A percentile compares a stretch with the other conserved stretches of the same genome.
Evolutionary conservation across 1,284 basidiomycete species (phyloP).

Genomic region (Amylostereum areolatum): DNA sequence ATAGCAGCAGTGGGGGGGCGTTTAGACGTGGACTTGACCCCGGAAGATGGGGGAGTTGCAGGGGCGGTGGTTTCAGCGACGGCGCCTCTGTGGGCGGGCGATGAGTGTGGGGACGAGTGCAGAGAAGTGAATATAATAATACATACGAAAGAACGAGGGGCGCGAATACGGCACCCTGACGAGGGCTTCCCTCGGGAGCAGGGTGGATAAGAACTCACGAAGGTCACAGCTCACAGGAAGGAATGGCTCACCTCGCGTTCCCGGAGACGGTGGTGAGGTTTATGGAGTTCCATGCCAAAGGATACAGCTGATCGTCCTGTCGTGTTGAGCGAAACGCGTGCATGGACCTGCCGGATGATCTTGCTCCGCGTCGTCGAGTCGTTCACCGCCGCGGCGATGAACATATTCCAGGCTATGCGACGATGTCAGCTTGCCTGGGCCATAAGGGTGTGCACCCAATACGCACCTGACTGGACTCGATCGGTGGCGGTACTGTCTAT

Average conservation of each 20-base stretch:
- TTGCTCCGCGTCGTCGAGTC: constrained; percentile 16
- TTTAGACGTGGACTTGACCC: no score
- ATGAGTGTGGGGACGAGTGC: background rate
- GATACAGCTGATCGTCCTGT: background rate
- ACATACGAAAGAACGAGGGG: constrained; percentile 27
- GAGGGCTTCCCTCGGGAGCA: constrained; percentile 18
- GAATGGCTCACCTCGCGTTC: background rate
- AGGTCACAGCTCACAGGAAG: constrained; percentile 18
- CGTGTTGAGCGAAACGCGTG: constrained; percentile 5
- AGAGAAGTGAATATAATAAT: background rate
- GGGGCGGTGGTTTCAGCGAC: no score
- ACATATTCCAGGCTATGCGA: constrained; percentile 19
- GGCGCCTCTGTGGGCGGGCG: background rate
- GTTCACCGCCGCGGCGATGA: constrained; percentile 25
- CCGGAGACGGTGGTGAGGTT: background rate
- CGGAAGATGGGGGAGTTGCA: no score
- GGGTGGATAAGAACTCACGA: background rate
- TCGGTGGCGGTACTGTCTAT: background rate
- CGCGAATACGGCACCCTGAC: constrained; percentile 28
- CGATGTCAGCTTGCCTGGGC: no score
- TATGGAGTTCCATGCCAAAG: background rate
- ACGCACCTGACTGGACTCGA: background rate
- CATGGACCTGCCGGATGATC: constrained; percentile 23
- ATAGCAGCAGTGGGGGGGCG: background rate
- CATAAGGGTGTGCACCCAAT: no score